Evolutionary conservation across 2,329 filamentous ascomycete species (phyloP), one percentile per base, ranked within the genome.

Genomic region (Fusarium pseudocircinatum): DNA sequence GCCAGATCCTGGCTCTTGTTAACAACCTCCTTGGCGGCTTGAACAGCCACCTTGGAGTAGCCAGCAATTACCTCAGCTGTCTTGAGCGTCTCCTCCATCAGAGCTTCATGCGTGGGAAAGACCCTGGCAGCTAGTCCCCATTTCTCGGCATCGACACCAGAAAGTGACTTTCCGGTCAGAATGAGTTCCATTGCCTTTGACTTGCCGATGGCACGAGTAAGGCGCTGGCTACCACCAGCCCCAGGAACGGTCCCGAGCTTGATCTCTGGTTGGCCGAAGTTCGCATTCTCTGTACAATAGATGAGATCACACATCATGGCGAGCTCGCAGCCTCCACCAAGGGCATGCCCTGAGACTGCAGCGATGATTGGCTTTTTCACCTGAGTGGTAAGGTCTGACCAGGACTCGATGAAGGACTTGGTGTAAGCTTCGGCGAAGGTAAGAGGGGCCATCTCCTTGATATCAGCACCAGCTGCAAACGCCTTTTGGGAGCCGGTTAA

Each of bases 241-340:
- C 96, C 96, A 2, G 96, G 96, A 63, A 98, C 94, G 5, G 93
- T 93, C 32, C 96, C 96, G 7, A 99, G 88, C 85, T 97, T 98
- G 85, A 99, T 94, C 86, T 99, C 96, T 2, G 96, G 96, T 85
- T 98, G 96, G 18, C 96, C 96, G 81, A 99, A 98, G 78, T 94
- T 97, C 74, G 96, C 96, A 22, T 84, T 90, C 57, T 92, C 88
- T 5, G 93, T 95, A 84, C 94, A 96, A 87, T 98, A 98, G 68
- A 99, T 84, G 75, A 98, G 92, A 82, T 99, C 96, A 79, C 93
- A 94, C 96, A 98, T 99, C 87, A 99, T 93, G 56, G 96, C 95
- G 20, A 99, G 89, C 86, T 99, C 96, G 82, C 96, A 99, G 52
- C 96, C 96, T 60, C 96, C 96, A 32, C 96, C 96, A 3, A 99